These are phyloP conservation scores for Bjerkandera adusta DNA, from an alignment of 1,284 basidiomycete species.

Conservation along the genomic window DNA sequence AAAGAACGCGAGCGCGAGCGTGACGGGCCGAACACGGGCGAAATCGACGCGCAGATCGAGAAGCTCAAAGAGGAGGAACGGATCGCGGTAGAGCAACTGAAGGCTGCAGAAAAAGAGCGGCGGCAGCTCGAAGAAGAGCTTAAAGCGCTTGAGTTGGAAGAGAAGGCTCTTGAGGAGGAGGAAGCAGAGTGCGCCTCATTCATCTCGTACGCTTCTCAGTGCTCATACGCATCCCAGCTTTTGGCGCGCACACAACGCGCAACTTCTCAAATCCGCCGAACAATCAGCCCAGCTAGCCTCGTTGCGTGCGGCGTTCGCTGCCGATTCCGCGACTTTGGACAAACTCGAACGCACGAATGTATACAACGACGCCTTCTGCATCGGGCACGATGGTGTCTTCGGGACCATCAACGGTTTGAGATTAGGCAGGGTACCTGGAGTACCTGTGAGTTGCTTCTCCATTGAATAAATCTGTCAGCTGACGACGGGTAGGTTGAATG, in stretches of 20 bases:
- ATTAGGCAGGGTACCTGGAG: conserved; percentile 81
- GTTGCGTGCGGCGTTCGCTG: conserved; percentile 72
- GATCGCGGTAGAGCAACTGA: conserved; percentile 69
- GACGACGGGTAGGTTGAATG: conserved; percentile 77
- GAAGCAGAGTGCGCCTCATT: conserved; percentile 57
- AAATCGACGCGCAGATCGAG: conserved; percentile 69
- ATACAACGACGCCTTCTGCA: conserved; percentile 98
- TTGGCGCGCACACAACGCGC: conserved; percentile 78
- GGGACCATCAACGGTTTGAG: conserved; percentile 97
- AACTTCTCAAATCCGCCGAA: conserved; percentile 61
- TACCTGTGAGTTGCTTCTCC: conserved; percentile 49
- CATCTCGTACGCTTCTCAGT: conserved; percentile 4
- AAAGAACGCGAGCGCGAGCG: conserved; percentile 70
- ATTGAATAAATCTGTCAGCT: conserved; percentile 1
- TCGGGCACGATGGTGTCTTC: conserved; percentile 91
- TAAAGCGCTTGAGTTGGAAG: conserved; percentile 68
- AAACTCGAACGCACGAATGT: conserved; percentile 94
- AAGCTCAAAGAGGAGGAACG: conserved; percentile 76
- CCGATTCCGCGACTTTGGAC: conserved; percentile 74
- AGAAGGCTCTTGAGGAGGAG: conserved; percentile 71
- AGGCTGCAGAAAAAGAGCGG: conserved; percentile 71
- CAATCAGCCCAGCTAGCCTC: conserved; percentile 70
- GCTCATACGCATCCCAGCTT: conserved; percentile 53
- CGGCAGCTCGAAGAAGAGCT: conserved; percentile 76
- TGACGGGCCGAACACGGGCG: conserved; percentile 57